Evolutionary conservation across 2,329 filamentous ascomycete genomes (phyloP), one percentile per base, ranked within the genome.

Genomic region (Nemania sp.): DNA sequence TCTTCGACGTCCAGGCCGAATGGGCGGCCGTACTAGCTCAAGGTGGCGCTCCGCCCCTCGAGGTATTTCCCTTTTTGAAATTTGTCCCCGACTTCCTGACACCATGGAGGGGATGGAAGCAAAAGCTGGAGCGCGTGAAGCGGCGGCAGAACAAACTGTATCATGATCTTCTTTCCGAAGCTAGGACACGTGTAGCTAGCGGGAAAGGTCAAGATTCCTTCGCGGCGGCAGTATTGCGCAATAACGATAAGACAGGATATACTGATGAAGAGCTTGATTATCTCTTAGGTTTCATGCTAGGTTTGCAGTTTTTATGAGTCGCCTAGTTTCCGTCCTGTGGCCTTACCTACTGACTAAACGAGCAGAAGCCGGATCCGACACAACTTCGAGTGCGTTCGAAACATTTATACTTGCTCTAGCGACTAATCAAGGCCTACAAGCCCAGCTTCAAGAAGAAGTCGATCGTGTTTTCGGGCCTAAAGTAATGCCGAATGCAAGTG

Each of bases 1-100:
- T 73, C 58, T 74, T 57, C 38, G 38, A 63, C 7, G n/a, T 70
- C 11, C 67, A 70, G 20, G 68, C 62, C 8, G 70, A 72, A 10
- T 74, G 65, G 68, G 3, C 24, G 24, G 27, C 5, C 18, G 4
- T 52, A 13, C 1, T 52, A 24, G 45, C 22, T 38, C 55, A 47
- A 10, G 55, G 55, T 20, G 55, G 3, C 13, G 27, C 43, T 18
- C 43, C 57, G 18, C 47, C 57, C 38, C 32, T 61, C 27, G 47
- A 61, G 5, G 22, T 57, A 45, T 57, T 61, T 52, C 57, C 47
- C 20, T 61, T 52, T 27, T 26, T 60, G 59, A 56, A 70, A 47
- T 22, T 38, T 27, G 5, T 61, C n/a, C 57, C 57, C 32, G 57
- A 61, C 29, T 61, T 61, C 45, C 32, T 61, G 27, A 52, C 57